A percentile compares a stretch with the other conserved stretches of the same genome.
Evolutionary conservation across 2,329 filamentous ascomycete species (phyloP).

Genomic region (Lecanosticta acicola): DNA sequence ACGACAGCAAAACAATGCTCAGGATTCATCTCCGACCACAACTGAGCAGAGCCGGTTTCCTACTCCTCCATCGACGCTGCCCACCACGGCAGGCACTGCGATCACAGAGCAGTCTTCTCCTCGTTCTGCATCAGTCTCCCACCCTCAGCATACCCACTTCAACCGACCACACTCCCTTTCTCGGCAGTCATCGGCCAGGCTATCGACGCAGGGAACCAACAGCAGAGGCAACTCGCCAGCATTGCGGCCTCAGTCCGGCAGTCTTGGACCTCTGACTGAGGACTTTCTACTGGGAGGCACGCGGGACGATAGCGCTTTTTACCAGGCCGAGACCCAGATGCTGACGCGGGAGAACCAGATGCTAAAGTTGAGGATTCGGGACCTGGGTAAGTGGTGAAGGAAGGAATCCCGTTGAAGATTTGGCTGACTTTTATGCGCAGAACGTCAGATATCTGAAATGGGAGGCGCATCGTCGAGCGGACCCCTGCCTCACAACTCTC

Average conservation of each 20-base stretch:
- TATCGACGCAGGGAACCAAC: constrained; percentile 26
- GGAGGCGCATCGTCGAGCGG: constrained; percentile 2
- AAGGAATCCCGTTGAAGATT: background rate
- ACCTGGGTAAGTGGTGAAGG: constrained; percentile 51
- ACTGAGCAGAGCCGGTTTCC: constrained; percentile 23
- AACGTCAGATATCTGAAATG: constrained; percentile 16
- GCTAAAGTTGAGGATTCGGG: constrained; percentile 67
- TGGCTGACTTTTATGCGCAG: constrained; percentile 3
- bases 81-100: constrained; percentile 40
- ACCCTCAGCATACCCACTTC: constrained; percentile 20
- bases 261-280: constrained; percentile 38
- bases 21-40: constrained; percentile 16
- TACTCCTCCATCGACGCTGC: constrained; percentile 34
- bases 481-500: constrained; percentile 13
- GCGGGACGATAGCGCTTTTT: constrained; percentile 69
- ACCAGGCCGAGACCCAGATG: constrained; percentile 76
- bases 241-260: constrained; percentile 52
- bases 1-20: constrained; percentile 43
- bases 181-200: constrained; percentile 39
- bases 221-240: constrained; percentile 41
- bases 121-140: constrained; percentile 18
- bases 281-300: constrained; percentile 57
- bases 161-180: constrained; percentile 36
- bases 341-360: constrained; percentile 76
- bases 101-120: constrained; percentile 32